phyloP scores from a whole-genome alignment of 345 rosid genomes.

The Conringia planisiliqua region DNA sequence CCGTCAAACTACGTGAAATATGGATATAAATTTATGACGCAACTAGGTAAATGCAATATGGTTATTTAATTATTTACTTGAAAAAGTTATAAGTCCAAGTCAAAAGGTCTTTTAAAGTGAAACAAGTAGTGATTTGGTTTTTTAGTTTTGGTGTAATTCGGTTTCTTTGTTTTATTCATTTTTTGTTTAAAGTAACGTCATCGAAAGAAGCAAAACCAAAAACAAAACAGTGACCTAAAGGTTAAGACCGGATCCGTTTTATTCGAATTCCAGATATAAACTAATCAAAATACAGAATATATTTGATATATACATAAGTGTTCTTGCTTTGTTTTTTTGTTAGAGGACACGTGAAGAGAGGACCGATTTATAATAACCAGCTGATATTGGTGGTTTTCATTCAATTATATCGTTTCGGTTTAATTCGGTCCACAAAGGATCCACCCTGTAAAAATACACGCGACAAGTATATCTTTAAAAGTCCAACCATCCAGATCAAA shows the following conservation, averaged over 20 bases:
- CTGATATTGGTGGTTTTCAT: background rate
- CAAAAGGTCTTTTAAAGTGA: background rate
- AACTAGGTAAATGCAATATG: background rate
- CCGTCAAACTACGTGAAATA: constrained; percentile 4
- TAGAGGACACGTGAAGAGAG: background rate
- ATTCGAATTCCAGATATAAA: background rate
- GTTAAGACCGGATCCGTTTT: background rate
- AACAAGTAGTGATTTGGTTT: background rate
- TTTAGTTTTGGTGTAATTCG: background rate
- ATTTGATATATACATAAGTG: too few relatives aligned
- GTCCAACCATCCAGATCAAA: constrained; percentile 6
- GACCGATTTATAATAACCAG: background rate
- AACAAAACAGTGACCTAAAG: background rate
- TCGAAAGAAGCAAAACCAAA: background rate
- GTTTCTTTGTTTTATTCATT: background rate
- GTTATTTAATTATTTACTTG: background rate
- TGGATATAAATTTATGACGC: background rate
- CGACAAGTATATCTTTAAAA: too few relatives aligned
- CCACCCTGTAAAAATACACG: background rate
- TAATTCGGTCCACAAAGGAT: background rate
- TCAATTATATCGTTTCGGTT: background rate
- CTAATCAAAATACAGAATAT: background rate
- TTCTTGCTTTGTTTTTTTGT: background rate
- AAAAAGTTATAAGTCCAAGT: background rate
- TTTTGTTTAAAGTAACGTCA: background rate